Evolutionary conservation across 2,329 filamentous ascomycete genomes (phyloP), one percentile per base, ranked within the genome.

Genomic region (Aspergillus phoenicis): DNA sequence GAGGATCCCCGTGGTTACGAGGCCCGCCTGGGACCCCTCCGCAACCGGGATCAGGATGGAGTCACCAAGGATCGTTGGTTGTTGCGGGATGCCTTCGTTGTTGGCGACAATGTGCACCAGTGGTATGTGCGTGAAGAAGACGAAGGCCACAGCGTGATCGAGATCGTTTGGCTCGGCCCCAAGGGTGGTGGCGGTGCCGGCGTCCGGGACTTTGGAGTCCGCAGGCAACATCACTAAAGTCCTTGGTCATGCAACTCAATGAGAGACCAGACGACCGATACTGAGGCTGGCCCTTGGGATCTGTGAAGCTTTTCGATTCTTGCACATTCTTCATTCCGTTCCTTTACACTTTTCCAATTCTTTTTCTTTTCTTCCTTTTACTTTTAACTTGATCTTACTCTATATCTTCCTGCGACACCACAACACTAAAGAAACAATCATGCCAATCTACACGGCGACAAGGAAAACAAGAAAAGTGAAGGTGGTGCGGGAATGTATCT

Each of bases 51-150:
- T 48, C 73, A 78, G 49, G 70, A 71, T 2, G 77, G 77, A 41
- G 68, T 80, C 13, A 68, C 66, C 60, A 79, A 79, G 66, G 76
- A 80, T 60, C 74, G 77, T 5, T 80, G 76, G 74, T 65, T 78
- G 65, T 64, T 80, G 53, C 67, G 68, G 30, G 76, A 79, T 22
- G 70, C 77, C 10, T 73, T 70, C 26, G 69, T 79, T 8, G 71
- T 79, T 57, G 77, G 77, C 28, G 73, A 78, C 47, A 78, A 79
- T 58, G 77, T 80, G 11, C 77, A 80, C 65, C 77, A 79, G 58
- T 74, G 75, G 64, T 80, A 80, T 61, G 69, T 73, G 39, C 73
- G 75, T 43, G 75, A 79, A 62, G 74, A 76, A 62, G 71, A 73
- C 60, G 73, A 77, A 47, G 72, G 71, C 59, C 77, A 77, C 69